A percentile compares a stretch with the other conserved stretches of the same genome.
phyloP scores from a whole-genome alignment of 176 grass and related monocot genomes.

The Luzula sylvatica region DNA sequence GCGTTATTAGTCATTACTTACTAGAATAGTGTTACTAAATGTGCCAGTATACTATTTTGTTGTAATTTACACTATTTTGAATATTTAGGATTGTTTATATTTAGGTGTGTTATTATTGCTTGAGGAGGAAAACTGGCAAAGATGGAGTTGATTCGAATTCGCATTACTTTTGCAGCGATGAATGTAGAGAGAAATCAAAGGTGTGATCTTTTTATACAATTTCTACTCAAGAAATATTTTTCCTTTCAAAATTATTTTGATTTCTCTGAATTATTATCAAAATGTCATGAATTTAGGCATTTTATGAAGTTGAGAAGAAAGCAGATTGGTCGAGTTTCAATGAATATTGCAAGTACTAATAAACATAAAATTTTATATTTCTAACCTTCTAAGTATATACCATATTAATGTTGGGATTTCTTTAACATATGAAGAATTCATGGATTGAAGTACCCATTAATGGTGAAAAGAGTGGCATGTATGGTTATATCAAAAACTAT shows the following conservation, averaged over 20 bases:
- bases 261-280: background rate
- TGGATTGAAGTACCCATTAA: slow-evolving; percentile 48
- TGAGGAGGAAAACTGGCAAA: slow-evolving; percentile 43
- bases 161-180: slow-evolving; percentile 54
- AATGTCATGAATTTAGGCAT: slow-evolving; percentile 32
- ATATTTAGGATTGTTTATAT: background rate
- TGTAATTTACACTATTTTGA: background rate
- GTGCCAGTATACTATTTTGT: background rate
- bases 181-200: slow-evolving; percentile 51
- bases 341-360: slow-evolving; percentile 28
- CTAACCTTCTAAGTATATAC: background rate
- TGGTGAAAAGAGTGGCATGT: slow-evolving; percentile 74
- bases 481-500: slow-evolving; percentile 72
- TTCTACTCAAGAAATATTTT: background rate
- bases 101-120: slow-evolving; percentile 79
- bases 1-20: background rate
- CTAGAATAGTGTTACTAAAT: background rate
- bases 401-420: background rate
- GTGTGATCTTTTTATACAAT: slow-evolving; percentile 17
- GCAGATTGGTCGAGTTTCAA: slow-evolving; percentile 34
- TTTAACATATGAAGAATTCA: slow-evolving; percentile 19
- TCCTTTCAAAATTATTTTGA: background rate
- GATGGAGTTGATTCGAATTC: background rate
- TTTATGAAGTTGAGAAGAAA: slow-evolving; percentile 39
- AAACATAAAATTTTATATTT: background rate